Evolutionary conservation across 2,329 filamentous ascomycete genomes (phyloP), one percentile per base, ranked within the genome.

Genomic region (Neopestalotiopsis sp.): DNA sequence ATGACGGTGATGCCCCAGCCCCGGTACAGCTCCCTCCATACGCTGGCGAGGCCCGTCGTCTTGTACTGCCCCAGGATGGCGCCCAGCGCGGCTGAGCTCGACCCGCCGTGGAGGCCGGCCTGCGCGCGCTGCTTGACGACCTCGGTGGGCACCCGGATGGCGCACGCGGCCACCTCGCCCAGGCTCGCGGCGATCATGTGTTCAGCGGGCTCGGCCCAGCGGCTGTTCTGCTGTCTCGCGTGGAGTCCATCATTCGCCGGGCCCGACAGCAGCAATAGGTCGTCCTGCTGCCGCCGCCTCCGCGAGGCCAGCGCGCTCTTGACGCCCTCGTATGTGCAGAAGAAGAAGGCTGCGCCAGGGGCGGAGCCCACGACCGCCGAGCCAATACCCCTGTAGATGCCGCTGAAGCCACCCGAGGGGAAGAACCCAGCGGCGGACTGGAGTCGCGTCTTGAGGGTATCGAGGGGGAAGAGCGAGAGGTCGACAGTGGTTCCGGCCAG

Each of bases 101-200:
- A 90, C 2, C 90, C 91, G 4, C 93, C 90, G 81, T 95, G 91
- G 76, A 95, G 90, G 5, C 91, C 90, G 0, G 96, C 96, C 82
- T 99, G 96, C 20, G 96, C 95, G 69, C 97, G 88, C 85, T 98
- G 96, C 87, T 99, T 99, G 75, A 99, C 89, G 4, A 99, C 96
- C 79, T 99, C 96, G 0, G 95, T 98, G 9, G 96, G 96, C 24
- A 99, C 96, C 67, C 96, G 87, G 6, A 99, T 91, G 1, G 94
- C 90, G 81, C 96, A 99, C 0, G 96, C 97, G 3, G 95, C 94
- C 1, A 98, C 86, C 81, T 99, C 96, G 66, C 96, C 97, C 60
- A 95, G 78, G 59, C 90, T 93, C 1, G 95, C 96, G 1, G 96
- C 95, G 1, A 91, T 78, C 90, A 98, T 98, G 82, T 98, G 95